Percentiles rank a stretch among this genome's conserved stretches.
Evolutionary conservation across 1,284 basidiomycete genomes (phyloP).

Genomic region (Cutaneotrichosporon sp.): DNA sequence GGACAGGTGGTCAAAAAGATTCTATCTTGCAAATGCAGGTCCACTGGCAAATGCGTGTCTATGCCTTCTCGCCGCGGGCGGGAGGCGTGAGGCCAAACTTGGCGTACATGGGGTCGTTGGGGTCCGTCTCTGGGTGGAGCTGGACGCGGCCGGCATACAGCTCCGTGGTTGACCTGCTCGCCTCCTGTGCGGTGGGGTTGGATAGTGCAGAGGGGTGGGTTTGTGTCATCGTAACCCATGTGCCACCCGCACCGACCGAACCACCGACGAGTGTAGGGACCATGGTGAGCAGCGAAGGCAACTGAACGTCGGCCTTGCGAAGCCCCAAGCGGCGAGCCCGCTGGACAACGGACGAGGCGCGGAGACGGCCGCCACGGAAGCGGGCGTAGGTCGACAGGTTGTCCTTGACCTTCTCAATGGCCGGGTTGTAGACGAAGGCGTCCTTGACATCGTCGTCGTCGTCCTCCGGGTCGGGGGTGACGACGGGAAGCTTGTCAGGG

Average conservation of each 20-base stretch:
- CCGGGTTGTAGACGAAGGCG: conserved; percentile 46
- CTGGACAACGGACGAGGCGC: conserved; percentile 68
- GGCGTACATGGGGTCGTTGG: conserved; percentile 44
- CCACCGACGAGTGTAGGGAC: conserved; percentile 79
- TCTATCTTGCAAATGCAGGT: no score
- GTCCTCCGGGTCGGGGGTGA: conserved; percentile 53
- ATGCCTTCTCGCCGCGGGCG: background rate
- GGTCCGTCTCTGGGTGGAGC: conserved; percentile 74
- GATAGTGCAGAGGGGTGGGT: conserved; percentile 23
- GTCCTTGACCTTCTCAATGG: conserved; percentile 65
- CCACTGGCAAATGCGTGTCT: background rate
- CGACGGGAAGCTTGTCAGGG: conserved; percentile 62
- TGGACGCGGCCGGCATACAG: conserved; percentile 64
- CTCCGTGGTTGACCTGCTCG: conserved; percentile 36
- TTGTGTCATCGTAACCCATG: conserved; percentile 34
- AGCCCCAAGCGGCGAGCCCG: conserved; percentile 54
- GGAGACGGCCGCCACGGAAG: conserved; percentile 70
- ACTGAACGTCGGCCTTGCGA: conserved; percentile 53
- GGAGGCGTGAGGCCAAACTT: conserved; percentile 34
- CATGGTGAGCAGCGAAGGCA: conserved; percentile 72
- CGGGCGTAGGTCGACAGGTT: conserved; percentile 75
- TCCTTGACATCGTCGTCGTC: conserved; percentile 59
- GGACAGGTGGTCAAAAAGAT: no score
- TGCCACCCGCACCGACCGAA: conserved; percentile 66
- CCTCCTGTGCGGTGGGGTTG: conserved; percentile 39